These are phyloP conservation scores for Leishmania aethiopica DNA, from an alignment of 208 protist species.

Conservation along the genomic window DNA sequence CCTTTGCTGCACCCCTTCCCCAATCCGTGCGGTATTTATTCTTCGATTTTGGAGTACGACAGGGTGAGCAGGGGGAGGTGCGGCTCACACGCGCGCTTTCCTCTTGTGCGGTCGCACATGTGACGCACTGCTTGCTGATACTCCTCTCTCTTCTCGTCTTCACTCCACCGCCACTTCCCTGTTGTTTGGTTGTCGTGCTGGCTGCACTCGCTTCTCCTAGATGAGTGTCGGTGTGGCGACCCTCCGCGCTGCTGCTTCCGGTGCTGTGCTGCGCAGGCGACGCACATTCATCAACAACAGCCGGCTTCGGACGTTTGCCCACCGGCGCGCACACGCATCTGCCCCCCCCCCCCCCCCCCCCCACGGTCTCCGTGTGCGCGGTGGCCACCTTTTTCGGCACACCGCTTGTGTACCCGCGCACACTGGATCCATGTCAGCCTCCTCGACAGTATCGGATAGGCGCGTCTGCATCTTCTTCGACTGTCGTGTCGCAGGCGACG, in stretches of 20 bases:
- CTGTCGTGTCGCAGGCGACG: constrained; percentile 4
- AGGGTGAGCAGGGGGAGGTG: neutral
- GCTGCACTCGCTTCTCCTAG: neutral
- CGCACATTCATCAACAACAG: neutral
- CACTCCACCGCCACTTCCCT: neutral
- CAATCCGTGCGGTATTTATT: neutral
- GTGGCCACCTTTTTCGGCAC: neutral
- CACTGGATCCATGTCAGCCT: neutral
- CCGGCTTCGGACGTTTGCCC: neutral
- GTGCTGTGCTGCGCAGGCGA: neutral
- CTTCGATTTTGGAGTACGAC: neutral
- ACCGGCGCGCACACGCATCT: neutral
- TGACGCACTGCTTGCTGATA: neutral
- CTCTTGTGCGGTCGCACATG: neutral
- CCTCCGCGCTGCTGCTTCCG: neutral
- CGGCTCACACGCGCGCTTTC: neutral
- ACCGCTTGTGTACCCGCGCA: neutral
- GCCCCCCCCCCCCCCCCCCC: neutral
- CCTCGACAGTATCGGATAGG: neutral
- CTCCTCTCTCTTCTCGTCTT: neutral
- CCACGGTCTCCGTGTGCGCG: neutral
- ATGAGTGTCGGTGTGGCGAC: neutral
- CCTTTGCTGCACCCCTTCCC: neutral
- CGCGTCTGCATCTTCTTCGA: constrained; percentile 10
- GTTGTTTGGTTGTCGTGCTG: neutral